Evolutionary conservation across 2,329 filamentous ascomycete species (phyloP).

Genomic region (Trichoderma oligosporum): DNA sequence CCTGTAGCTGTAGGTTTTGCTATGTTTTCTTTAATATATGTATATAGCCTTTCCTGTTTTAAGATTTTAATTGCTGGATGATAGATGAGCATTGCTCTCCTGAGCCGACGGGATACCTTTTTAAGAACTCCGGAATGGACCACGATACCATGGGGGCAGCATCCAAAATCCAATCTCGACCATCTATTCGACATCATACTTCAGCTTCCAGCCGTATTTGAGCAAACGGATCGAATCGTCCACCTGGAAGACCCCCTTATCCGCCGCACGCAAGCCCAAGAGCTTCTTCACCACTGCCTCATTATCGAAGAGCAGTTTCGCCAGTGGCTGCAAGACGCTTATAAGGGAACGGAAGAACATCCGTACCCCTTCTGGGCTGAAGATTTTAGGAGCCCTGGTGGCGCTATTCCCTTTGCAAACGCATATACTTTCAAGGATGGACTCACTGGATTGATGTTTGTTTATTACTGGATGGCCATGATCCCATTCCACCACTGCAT

Average conservation of each 20-base stretch:
- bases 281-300: conserved; percentile 47
- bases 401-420: conserved; percentile 43
- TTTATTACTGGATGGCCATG: conserved; percentile 53
- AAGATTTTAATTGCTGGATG: not conserved
- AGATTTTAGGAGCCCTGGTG: conserved; percentile 29
- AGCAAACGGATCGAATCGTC: conserved; percentile 42
- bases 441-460: conserved; percentile 44
- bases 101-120: conserved; percentile 49
- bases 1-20: conserved; percentile 46
- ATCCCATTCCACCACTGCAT: conserved; percentile 49
- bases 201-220: conserved; percentile 46
- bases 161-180: conserved; percentile 51
- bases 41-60: not conserved
- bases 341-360: conserved; percentile 27
- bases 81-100: conserved; percentile 46
- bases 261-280: conserved; percentile 44
- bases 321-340: conserved; percentile 42
- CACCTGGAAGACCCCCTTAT: conserved; percentile 38
- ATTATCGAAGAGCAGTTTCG: conserved; percentile 46
- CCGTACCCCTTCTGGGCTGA: conserved; percentile 41
- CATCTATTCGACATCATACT: conserved; percentile 50
- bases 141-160: conserved; percentile 48
- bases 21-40: not conserved
- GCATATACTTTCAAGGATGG: conserved; percentile 44
- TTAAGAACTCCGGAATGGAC: conserved; percentile 51